Conservation (phyloP, 139 green algal species). For the Picochlorum sp. region DNA sequence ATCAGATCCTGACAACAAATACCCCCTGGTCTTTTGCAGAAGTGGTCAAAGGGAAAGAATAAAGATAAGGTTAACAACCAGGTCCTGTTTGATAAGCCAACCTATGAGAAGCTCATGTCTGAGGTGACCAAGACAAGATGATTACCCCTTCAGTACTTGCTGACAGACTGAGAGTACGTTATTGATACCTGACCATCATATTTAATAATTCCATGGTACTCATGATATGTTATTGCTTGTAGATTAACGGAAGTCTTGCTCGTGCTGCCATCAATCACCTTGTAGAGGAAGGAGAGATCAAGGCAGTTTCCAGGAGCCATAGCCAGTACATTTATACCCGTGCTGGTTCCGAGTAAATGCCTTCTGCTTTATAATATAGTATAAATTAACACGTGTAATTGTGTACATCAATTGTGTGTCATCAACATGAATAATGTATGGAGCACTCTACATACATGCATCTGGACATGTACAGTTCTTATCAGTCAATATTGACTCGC, state of each 20-base stretch:
- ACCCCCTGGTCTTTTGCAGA: slow-evolving; percentile 47
- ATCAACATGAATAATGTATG: not conserved
- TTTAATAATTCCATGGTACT: not conserved
- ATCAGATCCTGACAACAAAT: not conserved
- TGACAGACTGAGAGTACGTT: slow-evolving; percentile 55
- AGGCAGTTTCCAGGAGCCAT: slow-evolving; percentile 65
- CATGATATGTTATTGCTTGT: slow-evolving; percentile 21
- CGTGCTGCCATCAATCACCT: slow-evolving; percentile 84
- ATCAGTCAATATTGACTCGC: no score
- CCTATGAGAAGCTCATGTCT: slow-evolving; percentile 92
- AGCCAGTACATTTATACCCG: slow-evolving; percentile 92
- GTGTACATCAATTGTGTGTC: not conserved
- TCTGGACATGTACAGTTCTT: no score
- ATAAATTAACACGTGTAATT: slow-evolving; percentile 7
- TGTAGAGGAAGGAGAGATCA: slow-evolving; percentile 76
- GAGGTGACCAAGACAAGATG: slow-evolving; percentile 99
- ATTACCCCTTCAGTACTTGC: slow-evolving; percentile 91
- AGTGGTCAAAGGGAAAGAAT: slow-evolving; percentile 95
- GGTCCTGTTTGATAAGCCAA: slow-evolving; percentile 94
- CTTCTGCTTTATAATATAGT: slow-evolving; percentile 9
- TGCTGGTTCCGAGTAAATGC: slow-evolving; percentile 36
- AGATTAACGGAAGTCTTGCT: slow-evolving; percentile 82
- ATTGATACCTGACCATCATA: not conserved
- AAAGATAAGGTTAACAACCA: slow-evolving; percentile 99
- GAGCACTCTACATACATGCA: no score